Conservation (phyloP, 2,329 filamentous ascomycete genomes). For the Coleophoma cylindrospora region DNA sequence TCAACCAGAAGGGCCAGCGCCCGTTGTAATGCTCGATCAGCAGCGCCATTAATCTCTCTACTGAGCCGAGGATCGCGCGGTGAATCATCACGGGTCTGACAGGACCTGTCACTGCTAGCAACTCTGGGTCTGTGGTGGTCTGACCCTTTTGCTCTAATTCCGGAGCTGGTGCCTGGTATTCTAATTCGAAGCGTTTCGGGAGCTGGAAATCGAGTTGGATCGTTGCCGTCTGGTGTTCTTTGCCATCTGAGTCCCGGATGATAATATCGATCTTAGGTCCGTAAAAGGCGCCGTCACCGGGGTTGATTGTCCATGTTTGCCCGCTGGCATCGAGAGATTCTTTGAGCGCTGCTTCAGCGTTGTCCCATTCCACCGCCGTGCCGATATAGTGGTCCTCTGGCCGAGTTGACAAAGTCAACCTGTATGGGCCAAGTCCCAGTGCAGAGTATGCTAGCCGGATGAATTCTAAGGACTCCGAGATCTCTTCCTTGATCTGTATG, state of each 20-base stretch:
- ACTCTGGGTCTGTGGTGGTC: conserved; percentile 40
- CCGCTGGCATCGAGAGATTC: conserved; percentile 58
- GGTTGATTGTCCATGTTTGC: conserved; percentile 67
- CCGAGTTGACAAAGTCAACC: conserved; percentile 73
- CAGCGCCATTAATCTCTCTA: conserved; percentile 80
- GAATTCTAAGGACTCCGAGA: conserved; percentile 68
- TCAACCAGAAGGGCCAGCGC: conserved; percentile 84
- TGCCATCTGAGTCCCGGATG: conserved; percentile 72
- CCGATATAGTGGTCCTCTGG: conserved; percentile 76
- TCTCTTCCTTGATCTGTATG: conserved; percentile 69
- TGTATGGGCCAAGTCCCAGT: conserved; percentile 67
- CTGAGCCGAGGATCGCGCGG: conserved; percentile 76
- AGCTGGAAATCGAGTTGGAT: conserved; percentile 89
- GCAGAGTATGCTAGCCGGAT: conserved; percentile 67
- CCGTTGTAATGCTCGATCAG: conserved; percentile 80
- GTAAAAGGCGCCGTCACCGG: conserved; percentile 85
- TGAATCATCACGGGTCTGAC: conserved; percentile 78
- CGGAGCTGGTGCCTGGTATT: conserved; percentile 67
- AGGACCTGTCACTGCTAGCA: conserved; percentile 47
- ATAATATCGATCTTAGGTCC: conserved; percentile 90
- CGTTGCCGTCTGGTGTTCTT: conserved; percentile 84
- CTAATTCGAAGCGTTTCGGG: conserved; percentile 73
- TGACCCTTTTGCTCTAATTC: conserved; percentile 51
- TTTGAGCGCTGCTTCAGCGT: conserved; percentile 62
- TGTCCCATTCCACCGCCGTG: conserved; percentile 61